phyloP scores from a whole-genome alignment of 306 rosid genomes.

The Citrullus mucosospermus region DNA sequence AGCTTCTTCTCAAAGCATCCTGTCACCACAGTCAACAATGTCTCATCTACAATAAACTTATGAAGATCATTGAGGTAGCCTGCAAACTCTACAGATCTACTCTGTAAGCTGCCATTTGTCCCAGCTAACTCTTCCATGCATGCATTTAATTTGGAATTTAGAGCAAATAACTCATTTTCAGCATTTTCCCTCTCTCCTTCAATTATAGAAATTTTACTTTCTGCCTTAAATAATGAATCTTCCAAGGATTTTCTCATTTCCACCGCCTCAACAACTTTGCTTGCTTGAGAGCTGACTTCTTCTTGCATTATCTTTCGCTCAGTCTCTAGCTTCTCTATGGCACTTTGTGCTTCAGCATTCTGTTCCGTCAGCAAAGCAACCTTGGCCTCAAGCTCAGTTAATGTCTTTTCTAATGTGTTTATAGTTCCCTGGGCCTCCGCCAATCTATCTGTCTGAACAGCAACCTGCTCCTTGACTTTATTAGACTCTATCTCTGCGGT shows the following conservation, averaged over 20 bases:
- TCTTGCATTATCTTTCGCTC: constrained; percentile 62
- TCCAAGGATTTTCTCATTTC: constrained; percentile 44
- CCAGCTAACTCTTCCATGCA: constrained; percentile 60
- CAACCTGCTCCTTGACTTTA: constrained; percentile 48
- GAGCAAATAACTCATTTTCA: constrained; percentile 49
- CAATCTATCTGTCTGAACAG: constrained; percentile 35
- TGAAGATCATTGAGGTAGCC: constrained; percentile 57
- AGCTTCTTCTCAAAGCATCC: constrained; percentile 48
- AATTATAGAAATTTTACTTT: constrained; percentile 38
- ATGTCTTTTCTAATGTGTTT: constrained; percentile 50
- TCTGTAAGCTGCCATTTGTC: constrained; percentile 43
- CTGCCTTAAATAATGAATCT: constrained; percentile 62
- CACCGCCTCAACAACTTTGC: constrained; percentile 39
- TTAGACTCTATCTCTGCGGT: constrained; percentile 51
- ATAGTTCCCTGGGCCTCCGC: constrained; percentile 52
- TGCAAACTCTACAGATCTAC: constrained; percentile 41
- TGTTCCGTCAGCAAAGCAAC: constrained; percentile 45
- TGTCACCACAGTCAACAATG: constrained; percentile 33
- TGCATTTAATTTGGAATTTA: constrained; percentile 56
- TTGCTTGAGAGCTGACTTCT: constrained; percentile 38
- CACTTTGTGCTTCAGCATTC: constrained; percentile 38
- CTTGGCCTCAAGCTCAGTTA: constrained; percentile 38
- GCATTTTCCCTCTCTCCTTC: constrained; percentile 47
- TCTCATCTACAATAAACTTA: constrained; percentile 46
- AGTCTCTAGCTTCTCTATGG: constrained; percentile 43